These are phyloP conservation scores for Serendipita vermifera DNA, from an alignment of 768 basidiomycete genomes.

Conservation along the genomic window DNA sequence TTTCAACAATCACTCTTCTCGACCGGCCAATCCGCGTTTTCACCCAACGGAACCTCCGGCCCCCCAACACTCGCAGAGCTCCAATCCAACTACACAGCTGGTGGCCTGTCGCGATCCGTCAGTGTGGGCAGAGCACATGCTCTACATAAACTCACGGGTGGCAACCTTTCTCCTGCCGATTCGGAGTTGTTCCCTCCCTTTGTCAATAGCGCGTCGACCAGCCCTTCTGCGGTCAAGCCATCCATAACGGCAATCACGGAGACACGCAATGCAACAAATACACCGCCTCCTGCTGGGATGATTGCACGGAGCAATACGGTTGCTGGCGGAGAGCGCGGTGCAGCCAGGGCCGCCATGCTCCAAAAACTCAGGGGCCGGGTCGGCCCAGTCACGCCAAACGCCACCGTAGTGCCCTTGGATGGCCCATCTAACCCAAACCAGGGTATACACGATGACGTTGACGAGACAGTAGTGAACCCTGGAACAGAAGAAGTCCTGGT, in stretches of 20 bases:
- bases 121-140: slow-evolving; percentile 72
- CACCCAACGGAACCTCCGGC: slow-evolving; percentile 1
- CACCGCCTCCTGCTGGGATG: background rate
- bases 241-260: background rate
- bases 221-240: background rate
- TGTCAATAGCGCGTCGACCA: background rate
- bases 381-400: slow-evolving; percentile 2
- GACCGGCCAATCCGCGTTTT: background rate
- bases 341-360: slow-evolving; percentile 50
- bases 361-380: slow-evolving; percentile 23
- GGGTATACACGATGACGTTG: background rate
- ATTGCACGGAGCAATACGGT: slow-evolving; percentile 60
- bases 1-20: slow-evolving; percentile 5
- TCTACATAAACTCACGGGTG: slow-evolving; percentile 75
- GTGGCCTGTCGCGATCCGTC: slow-evolving; percentile 74
- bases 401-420: background rate
- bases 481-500: slow-evolving; percentile 5
- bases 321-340: slow-evolving; percentile 64
- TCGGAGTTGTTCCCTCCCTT: background rate
- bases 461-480: slow-evolving; percentile 1
- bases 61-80: background rate
- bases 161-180: slow-evolving; percentile 27
- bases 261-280: background rate
- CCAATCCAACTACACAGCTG: slow-evolving; percentile 11
- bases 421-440: background rate